These are phyloP conservation scores for Ilex aquifolium DNA, from an alignment of 257 asterid genomes.

Conservation along the genomic window DNA sequence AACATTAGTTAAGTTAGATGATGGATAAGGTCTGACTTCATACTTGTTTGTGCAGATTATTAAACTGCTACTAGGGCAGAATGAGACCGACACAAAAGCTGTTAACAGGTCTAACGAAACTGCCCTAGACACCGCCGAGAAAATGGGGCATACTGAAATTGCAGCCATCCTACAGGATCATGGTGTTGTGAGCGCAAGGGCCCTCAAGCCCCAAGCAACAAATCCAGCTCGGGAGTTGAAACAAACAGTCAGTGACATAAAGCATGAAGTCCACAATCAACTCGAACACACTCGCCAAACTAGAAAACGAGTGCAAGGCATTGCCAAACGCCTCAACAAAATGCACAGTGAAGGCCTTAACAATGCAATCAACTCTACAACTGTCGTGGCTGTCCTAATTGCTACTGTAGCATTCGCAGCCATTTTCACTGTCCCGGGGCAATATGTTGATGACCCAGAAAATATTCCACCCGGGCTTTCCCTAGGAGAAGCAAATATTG, in stretches of 20 bases:
- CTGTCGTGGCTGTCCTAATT: slow-evolving; percentile 51
- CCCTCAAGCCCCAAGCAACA: slow-evolving; percentile 25
- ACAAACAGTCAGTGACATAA: slow-evolving; percentile 47
- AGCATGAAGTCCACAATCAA: slow-evolving; percentile 51
- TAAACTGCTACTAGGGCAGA: not conserved
- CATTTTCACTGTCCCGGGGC: slow-evolving; percentile 48
- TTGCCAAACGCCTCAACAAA: slow-evolving; percentile 46
- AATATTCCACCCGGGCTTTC: slow-evolving; percentile 30
- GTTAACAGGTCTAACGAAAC: slow-evolving; percentile 39
- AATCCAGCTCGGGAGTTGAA: slow-evolving; percentile 35
- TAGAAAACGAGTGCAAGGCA: slow-evolving; percentile 41
- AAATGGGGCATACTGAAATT: slow-evolving; percentile 21
- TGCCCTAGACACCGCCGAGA: slow-evolving; percentile 29
- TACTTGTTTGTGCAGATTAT: not conserved
- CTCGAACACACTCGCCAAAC: slow-evolving; percentile 52
- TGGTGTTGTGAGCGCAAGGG: slow-evolving; percentile 31
- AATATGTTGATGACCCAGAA: slow-evolving; percentile 33
- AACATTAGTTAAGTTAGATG: not conserved
- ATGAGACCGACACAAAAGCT: slow-evolving; percentile 19
- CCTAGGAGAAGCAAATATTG: slow-evolving; percentile 45
- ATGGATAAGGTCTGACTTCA: not conserved
- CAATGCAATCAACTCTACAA: slow-evolving; percentile 53
- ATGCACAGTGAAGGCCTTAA: slow-evolving; percentile 52
- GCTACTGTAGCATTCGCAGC: slow-evolving; percentile 56
- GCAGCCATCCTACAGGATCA: slow-evolving; percentile 28